Evolutionary conservation across 495 filamentous ascomycete species (phyloP).

Genomic region (Penicillium fimorum): DNA sequence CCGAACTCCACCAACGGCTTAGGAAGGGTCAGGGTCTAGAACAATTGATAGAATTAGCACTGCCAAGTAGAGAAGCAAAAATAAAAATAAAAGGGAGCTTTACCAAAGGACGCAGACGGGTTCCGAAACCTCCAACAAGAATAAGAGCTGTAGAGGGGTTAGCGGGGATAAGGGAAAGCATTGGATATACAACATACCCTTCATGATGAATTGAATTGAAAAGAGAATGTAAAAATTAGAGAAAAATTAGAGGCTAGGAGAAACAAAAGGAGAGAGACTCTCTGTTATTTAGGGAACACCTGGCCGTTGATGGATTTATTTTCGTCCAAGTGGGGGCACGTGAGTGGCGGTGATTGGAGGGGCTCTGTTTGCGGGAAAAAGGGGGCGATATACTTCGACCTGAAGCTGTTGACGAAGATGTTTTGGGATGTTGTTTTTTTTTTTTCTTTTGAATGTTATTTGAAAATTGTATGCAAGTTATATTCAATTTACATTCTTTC

Average conservation of each 20-base stretch:
- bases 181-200: slow-evolving; percentile 43
- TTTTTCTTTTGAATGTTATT: too few species aligned
- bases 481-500: background rate
- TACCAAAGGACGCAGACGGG: slow-evolving; percentile 96
- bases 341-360: slow-evolving; percentile 28
- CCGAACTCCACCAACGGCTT: slow-evolving; percentile 98
- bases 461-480: background rate
- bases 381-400: slow-evolving; percentile 15
- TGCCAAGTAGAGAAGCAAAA: background rate
- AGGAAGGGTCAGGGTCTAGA: slow-evolving; percentile 89
- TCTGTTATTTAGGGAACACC: slow-evolving; percentile 33
- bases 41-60: slow-evolving; percentile 11
- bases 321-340: slow-evolving; percentile 32
- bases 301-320: slow-evolving; percentile 38
- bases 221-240: slow-evolving; percentile 11
- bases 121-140: slow-evolving; percentile 99
- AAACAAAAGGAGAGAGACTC: slow-evolving; percentile 16
- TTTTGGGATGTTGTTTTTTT: too few species aligned
- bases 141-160: slow-evolving; percentile 72
- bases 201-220: slow-evolving; percentile 41
- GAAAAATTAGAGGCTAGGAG: slow-evolving; percentile 13
- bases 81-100: slow-evolving; percentile 11
- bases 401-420: too few species aligned
- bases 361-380: slow-evolving; percentile 36
- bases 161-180: slow-evolving; percentile 15